Evolutionary conservation across 106 monocot genomes (phyloP).

Genomic region (Vanilla planifolia): DNA sequence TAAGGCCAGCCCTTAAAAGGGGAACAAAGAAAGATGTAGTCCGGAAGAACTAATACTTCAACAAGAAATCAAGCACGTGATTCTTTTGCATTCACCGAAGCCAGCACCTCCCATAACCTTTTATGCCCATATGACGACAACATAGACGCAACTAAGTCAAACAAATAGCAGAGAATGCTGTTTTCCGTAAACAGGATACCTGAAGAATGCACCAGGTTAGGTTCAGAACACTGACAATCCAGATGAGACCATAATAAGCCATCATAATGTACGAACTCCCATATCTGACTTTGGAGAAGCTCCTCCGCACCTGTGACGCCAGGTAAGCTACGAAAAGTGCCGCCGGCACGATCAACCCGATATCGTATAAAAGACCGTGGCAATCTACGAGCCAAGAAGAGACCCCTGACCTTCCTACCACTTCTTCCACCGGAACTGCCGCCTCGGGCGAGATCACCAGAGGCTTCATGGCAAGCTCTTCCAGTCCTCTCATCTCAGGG

Average conservation of each 20-base stretch:
- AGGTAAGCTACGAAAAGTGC: slow-evolving; percentile 51
- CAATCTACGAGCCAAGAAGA: slow-evolving; percentile 42
- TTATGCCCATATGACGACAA: no score
- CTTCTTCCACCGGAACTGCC: slow-evolving; percentile 5
- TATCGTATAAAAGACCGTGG: slow-evolving; percentile 39
- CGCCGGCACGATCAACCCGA: slow-evolving; percentile 50
- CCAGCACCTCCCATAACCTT: not conserved
- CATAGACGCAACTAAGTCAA: not conserved
- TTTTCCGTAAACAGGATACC: slow-evolving; percentile 13
- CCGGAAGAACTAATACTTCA: no score
- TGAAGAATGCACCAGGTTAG: slow-evolving; percentile 60
- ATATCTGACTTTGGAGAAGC: slow-evolving; percentile 47
- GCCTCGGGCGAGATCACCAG: slow-evolving; percentile 12
- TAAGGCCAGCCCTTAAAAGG: no score
- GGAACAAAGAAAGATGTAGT: no score
- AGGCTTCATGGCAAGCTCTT: not conserved
- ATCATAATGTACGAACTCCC: slow-evolving; percentile 57
- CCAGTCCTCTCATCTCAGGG: slow-evolving; percentile 11
- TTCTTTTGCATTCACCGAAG: not conserved
- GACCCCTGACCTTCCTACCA: slow-evolving; percentile 2
- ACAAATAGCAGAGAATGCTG: not conserved
- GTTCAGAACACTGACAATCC: slow-evolving; percentile 54
- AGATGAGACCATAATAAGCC: slow-evolving; percentile 46
- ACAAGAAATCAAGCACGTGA: no score
- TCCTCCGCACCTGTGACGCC: slow-evolving; percentile 50